Percentiles rank a stretch among this genome's conserved stretches.
These are phyloP conservation scores for Phytophthora cryptogea DNA, from an alignment of 352 stramenopile genomes.

Conservation along the genomic window DNA sequence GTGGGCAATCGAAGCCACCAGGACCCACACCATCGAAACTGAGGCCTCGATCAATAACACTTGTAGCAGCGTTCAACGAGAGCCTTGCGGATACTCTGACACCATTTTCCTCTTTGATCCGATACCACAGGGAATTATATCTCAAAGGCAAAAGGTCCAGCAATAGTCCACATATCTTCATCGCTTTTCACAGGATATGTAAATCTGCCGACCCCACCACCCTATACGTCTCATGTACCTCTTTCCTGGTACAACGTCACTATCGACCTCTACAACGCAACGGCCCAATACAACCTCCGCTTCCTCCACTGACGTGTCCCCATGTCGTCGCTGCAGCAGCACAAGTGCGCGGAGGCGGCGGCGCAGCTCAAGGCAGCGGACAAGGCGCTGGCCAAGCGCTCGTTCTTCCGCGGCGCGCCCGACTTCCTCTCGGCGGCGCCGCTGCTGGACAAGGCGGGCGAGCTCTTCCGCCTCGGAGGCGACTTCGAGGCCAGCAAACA, in stretches of 20 bases:
- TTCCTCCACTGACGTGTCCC: conserved; percentile 12
- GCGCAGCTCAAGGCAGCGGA: conserved; percentile 61
- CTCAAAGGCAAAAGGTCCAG: no score
- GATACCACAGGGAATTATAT: no score
- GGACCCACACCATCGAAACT: conserved; percentile 11
- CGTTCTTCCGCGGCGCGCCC: conserved; percentile 72
- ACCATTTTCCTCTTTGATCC: no score
- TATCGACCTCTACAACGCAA: conserved; percentile 1
- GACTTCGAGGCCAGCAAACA: conserved; percentile 68
- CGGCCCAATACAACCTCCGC: neutral
- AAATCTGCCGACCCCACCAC: no score
- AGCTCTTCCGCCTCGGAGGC: conserved; percentile 66
- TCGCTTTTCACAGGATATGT: no score
- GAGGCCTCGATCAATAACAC: neutral
- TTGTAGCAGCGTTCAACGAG: conserved; percentile 4
- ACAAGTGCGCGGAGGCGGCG: conserved; percentile 57
- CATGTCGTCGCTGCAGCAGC: conserved; percentile 50
- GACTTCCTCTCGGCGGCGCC: conserved; percentile 77
- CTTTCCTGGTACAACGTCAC: neutral
- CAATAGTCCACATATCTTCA: no score
- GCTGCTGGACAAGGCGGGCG: conserved; percentile 72
- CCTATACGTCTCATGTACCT: no score
- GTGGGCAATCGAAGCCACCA: conserved; percentile 25
- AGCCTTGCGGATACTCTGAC: neutral
- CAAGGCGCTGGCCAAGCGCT: conserved; percentile 49